Evolutionary conservation across 441 rosid species (phyloP).

Genomic region (Erodium moschatum): DNA sequence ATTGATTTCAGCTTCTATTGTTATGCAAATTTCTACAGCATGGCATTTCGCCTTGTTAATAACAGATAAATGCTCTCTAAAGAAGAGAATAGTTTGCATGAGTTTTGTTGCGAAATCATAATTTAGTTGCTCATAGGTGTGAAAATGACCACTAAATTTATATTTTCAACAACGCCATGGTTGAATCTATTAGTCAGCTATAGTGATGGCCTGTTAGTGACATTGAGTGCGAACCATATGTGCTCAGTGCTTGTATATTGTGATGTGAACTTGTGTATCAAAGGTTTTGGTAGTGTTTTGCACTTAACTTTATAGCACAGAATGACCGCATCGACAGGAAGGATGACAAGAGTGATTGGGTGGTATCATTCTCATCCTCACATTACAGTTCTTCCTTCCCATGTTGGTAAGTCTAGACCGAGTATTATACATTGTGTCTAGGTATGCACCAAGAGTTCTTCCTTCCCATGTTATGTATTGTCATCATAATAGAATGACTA

Average conservation of each 20-base stretch:
- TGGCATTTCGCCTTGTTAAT: too few relatives aligned
- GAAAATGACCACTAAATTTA: too few relatives aligned
- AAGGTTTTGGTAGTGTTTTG: slow-evolving; percentile 21
- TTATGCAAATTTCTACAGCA: background rate
- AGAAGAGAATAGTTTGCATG: too few relatives aligned
- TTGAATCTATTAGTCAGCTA: background rate
- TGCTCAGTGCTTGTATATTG: background rate
- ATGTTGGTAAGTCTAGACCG: slow-evolving; percentile 60
- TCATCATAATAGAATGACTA: background rate
- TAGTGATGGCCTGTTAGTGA: background rate
- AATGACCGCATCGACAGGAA: slow-evolving; percentile 73
- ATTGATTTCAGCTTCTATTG: background rate
- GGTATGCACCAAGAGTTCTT: too few relatives aligned
- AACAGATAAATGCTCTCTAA: too few relatives aligned
- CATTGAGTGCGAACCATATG: too few relatives aligned
- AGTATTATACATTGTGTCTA: background rate
- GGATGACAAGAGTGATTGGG: slow-evolving; percentile 86
- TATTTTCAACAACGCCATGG: background rate
- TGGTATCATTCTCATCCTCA: slow-evolving; percentile 99
- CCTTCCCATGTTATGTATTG: too few relatives aligned
- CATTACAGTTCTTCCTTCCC: slow-evolving; percentile 93
- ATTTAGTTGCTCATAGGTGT: too few relatives aligned
- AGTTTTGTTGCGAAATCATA: too few relatives aligned
- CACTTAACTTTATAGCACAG: slow-evolving; percentile 53
- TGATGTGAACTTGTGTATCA: background rate